These are phyloP conservation scores for Sanghuangporus sanghuang DNA, from an alignment of 1,284 basidiomycete species.

Conservation along the genomic window DNA sequence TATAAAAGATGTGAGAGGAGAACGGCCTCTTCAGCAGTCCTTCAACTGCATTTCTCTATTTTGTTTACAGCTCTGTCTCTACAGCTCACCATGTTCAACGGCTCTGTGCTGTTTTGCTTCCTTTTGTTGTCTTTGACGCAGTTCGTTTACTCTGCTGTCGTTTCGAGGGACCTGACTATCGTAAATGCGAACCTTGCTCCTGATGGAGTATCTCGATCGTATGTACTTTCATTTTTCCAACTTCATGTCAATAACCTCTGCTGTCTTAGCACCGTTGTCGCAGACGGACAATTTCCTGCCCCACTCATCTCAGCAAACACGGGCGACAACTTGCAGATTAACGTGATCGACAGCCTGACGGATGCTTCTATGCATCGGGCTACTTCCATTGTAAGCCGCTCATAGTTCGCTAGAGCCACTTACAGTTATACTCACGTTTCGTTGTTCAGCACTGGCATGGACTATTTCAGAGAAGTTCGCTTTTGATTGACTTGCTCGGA, in stretches of 20 bases:
- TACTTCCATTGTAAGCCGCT: conserved; percentile 24
- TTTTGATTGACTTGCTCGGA: conserved; percentile 1
- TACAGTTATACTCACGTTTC: conserved; percentile 18
- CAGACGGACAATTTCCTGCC: conserved; percentile 20
- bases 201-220: conserved; percentile 30
- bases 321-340: conserved; percentile 19
- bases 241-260: not conserved
- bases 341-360: conserved; percentile 20
- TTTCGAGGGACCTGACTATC: conserved; percentile 8
- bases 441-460: conserved; percentile 46
- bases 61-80: no score
- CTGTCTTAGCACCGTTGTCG: conserved; percentile 15
- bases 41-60: no score
- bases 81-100: no score
- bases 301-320: conserved; percentile 20
- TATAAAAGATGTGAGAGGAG: no score
- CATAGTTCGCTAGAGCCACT: conserved; percentile 26
- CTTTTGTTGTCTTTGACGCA: not conserved
- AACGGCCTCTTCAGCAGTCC: no score
- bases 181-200: conserved; percentile 20
- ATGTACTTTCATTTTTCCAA: conserved; percentile 10
- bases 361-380: conserved; percentile 24
- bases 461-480: conserved; percentile 34
- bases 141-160: not conserved
- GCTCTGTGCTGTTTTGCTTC: no score